Percentiles rank a stretch among this genome's conserved stretches.
Conservation (phyloP, 2,329 filamentous ascomycete genomes). For the Phyllosticta citriasiana region DNA sequence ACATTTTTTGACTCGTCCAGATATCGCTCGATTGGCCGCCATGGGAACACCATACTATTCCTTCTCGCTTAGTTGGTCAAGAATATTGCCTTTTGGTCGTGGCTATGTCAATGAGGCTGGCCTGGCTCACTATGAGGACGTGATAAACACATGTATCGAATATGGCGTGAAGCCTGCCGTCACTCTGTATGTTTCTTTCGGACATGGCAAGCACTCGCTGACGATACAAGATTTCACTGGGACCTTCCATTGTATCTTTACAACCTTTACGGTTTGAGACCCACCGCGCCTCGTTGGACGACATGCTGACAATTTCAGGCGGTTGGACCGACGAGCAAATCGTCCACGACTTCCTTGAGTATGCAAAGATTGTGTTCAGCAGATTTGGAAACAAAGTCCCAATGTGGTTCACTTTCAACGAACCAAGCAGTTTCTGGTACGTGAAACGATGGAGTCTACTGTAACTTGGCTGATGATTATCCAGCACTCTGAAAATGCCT, state of each 20-base stretch:
- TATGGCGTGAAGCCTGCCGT: slow-evolving; percentile 36
- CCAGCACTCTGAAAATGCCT: slow-evolving; percentile 5
- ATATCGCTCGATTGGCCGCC: slow-evolving; percentile 27
- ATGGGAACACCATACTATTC: slow-evolving; percentile 26
- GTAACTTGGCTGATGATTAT: neutral
- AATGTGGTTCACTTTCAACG: slow-evolving; percentile 34
- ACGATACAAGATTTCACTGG: neutral
- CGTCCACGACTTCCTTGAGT: slow-evolving; percentile 30
- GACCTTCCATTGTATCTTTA: slow-evolving; percentile 22
- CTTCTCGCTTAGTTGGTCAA: slow-evolving; percentile 40
- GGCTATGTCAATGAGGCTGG: slow-evolving; percentile 36
- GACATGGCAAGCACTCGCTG: neutral
- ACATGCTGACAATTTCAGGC: slow-evolving; percentile 10
- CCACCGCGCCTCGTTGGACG: neutral
- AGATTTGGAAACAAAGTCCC: slow-evolving; percentile 30
- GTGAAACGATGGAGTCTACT: neutral
- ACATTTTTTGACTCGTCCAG: slow-evolving; percentile 13
- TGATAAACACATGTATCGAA: slow-evolving; percentile 35
- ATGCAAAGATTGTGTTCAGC: slow-evolving; percentile 29
- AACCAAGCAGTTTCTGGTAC: slow-evolving; percentile 26
- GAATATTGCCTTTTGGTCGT: slow-evolving; percentile 39
- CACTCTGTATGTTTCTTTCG: slow-evolving; percentile 25
- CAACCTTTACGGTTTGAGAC: slow-evolving; percentile 24
- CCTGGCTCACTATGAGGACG: slow-evolving; percentile 39
- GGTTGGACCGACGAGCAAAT: slow-evolving; percentile 24